Percentiles rank a stretch among this genome's conserved stretches.
Conservation (phyloP, 805 yeast genomes). For the Ogataea philodendri region DNA sequence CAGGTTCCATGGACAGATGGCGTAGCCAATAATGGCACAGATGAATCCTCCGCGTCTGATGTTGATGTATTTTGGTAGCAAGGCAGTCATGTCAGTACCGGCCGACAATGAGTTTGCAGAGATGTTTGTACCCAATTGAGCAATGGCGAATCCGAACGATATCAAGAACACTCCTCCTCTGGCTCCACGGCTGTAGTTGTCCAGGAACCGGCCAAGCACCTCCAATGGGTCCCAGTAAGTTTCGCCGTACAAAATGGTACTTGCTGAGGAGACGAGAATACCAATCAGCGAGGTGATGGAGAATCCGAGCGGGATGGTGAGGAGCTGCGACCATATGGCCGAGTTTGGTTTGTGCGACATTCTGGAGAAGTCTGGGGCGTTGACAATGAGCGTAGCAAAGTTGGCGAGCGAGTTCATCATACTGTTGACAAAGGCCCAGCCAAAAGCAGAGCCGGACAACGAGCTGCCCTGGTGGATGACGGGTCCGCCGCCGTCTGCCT, state of each 20-base stretch:
- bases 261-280: slow-evolving; percentile 78
- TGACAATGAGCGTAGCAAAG: slow-evolving; percentile 84
- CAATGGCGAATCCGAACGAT: slow-evolving; percentile 65
- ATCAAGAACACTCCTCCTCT: slow-evolving; percentile 81
- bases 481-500: slow-evolving; percentile 78
- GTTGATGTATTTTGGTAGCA: slow-evolving; percentile 60
- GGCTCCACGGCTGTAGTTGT: slow-evolving; percentile 51
- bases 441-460: slow-evolving; percentile 59
- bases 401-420: slow-evolving; percentile 81
- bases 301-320: slow-evolving; percentile 74
- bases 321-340: slow-evolving; percentile 54
- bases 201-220: slow-evolving; percentile 63
- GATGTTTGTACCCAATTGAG: slow-evolving; percentile 77
- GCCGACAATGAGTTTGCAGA: slow-evolving; percentile 70
- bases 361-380: slow-evolving; percentile 88
- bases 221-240: slow-evolving; percentile 85
- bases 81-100: slow-evolving; percentile 69
- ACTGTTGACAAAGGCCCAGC: slow-evolving; percentile 80
- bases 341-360: slow-evolving; percentile 60
- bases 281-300: slow-evolving; percentile 83
- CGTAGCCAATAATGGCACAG: slow-evolving; percentile 68
- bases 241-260: slow-evolving; percentile 61
- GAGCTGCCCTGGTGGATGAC: slow-evolving; percentile 55
- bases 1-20: slow-evolving; percentile 83
- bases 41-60: slow-evolving; percentile 80